These are phyloP conservation scores for Furcasterigmium sp. DNA, from an alignment of 2,329 filamentous ascomycete species.

Conservation along the genomic window DNA sequence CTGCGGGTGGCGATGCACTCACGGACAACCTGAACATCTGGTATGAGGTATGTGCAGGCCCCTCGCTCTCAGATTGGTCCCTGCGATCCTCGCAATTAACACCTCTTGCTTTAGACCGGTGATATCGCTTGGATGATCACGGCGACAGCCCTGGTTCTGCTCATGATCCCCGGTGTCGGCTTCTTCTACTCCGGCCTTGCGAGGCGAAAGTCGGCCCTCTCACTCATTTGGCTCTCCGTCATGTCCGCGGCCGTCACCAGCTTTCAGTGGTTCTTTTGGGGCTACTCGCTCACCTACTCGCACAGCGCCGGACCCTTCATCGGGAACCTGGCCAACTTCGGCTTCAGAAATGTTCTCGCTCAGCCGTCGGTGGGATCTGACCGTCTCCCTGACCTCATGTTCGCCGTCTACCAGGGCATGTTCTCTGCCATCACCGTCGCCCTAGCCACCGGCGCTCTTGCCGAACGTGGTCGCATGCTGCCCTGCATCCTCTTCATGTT, in stretches of 20 bases:
- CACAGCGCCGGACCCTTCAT: constrained; percentile 72
- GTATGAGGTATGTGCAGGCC: constrained; percentile 55
- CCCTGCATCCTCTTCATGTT: constrained; percentile 92
- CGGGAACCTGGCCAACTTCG: constrained; percentile 74
- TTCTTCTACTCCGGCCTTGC: constrained; percentile 94
- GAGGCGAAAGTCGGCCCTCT: constrained; percentile 81
- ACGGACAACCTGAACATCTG: constrained; percentile 69
- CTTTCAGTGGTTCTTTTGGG: constrained; percentile 96
- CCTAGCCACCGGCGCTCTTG: constrained; percentile 77
- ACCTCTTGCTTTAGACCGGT: constrained; percentile 57
- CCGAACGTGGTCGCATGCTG: constrained; percentile 82
- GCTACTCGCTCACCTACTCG: constrained; percentile 77
- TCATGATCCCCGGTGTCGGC: constrained; percentile 89
- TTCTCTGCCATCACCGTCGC: constrained; percentile 84
- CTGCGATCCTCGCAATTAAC: no score
- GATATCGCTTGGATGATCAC: constrained; percentile 84
- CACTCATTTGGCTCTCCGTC: constrained; percentile 84
- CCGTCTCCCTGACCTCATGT: constrained; percentile 76
- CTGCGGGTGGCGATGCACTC: constrained; percentile 63
- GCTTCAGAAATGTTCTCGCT: constrained; percentile 69
- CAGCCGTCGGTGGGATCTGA: constrained; percentile 68
- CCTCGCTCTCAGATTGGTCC: no score
- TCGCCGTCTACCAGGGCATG: constrained; percentile 84
- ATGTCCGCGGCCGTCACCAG: constrained; percentile 80
- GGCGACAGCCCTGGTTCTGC: constrained; percentile 73